A percentile compares a stretch with the other conserved stretches of the same genome.
Evolutionary conservation across 2,329 filamentous ascomycete genomes (phyloP).

Genomic region (Elsinoe necatrix): DNA sequence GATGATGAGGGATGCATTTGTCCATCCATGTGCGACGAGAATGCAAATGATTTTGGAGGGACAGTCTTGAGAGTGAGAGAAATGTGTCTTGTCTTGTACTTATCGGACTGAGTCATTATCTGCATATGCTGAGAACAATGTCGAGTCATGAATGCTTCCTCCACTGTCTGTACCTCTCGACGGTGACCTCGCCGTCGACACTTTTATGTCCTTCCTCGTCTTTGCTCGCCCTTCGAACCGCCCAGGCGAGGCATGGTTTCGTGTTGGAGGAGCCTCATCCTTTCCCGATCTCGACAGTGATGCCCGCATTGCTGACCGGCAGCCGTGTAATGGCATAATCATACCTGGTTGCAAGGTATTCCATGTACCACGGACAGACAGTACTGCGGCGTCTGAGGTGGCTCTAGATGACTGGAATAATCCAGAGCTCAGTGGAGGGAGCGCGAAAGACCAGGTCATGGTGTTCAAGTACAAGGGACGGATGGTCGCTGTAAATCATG

Average conservation of each 20-base stretch:
- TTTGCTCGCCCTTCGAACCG: background rate
- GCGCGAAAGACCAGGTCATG: constrained; percentile 50
- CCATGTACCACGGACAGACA: background rate
- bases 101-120: too few relatives aligned
- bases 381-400: constrained; percentile 15
- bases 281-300: constrained; percentile 48
- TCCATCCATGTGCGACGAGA: too few relatives aligned
- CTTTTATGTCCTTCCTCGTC: background rate
- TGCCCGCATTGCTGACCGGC: constrained; percentile 33
- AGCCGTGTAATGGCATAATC: constrained; percentile 36
- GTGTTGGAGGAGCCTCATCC: constrained; percentile 46
- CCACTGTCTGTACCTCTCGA: background rate
- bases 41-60: too few relatives aligned
- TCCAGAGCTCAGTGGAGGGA: constrained; percentile 29
- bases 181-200: background rate
- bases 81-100: too few relatives aligned
- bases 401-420: constrained; percentile 35
- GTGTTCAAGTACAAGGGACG: constrained; percentile 56
- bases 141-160: background rate
- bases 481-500: constrained; percentile 61
- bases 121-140: too few relatives aligned
- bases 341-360: background rate
- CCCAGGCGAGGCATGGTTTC: constrained; percentile 39
- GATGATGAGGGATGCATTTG: too few relatives aligned
- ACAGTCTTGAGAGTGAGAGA: too few relatives aligned